These are phyloP conservation scores for Epithele typhae DNA, from an alignment of 768 basidiomycete genomes.

Conservation along the genomic window DNA sequence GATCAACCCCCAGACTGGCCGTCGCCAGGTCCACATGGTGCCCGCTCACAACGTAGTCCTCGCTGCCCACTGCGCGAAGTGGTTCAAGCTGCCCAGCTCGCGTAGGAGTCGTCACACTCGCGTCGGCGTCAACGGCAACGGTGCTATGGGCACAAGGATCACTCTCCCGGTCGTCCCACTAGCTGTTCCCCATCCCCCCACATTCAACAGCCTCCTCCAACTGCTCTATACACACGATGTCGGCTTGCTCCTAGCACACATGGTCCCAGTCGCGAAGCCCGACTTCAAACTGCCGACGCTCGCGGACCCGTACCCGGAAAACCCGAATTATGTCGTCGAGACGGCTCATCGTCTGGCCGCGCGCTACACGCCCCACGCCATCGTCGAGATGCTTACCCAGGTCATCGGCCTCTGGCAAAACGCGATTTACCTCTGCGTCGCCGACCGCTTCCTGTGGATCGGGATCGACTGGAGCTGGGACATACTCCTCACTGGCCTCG, in stretches of 20 bases:
- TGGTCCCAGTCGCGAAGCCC: slow-evolving; percentile 50
- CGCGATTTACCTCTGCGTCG: slow-evolving; percentile 62
- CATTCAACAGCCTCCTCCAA: slow-evolving; percentile 59
- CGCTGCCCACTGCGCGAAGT: slow-evolving; percentile 54
- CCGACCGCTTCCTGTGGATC: slow-evolving; percentile 62
- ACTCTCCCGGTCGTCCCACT: slow-evolving; percentile 64
- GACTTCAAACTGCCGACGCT: slow-evolving; percentile 12
- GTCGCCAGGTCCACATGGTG: slow-evolving; percentile 42
- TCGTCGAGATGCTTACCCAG: slow-evolving; percentile 43
- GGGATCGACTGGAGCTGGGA: slow-evolving; percentile 67
- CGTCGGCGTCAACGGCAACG: slow-evolving; percentile 4
- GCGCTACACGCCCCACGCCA: slow-evolving; percentile 31
- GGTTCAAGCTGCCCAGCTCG: slow-evolving; percentile 46
- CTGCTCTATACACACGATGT: slow-evolving; percentile 70
- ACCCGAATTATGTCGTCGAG: slow-evolving; percentile 20
- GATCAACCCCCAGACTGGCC: slow-evolving; percentile 9
- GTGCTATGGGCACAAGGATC: slow-evolving; percentile 17
- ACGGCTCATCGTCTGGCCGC: slow-evolving; percentile 20
- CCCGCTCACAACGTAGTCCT: slow-evolving; percentile 62
- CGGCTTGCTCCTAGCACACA: slow-evolving; percentile 49
- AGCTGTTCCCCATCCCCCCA: slow-evolving; percentile 63
- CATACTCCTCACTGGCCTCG: slow-evolving; percentile 54
- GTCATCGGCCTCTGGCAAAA: slow-evolving; percentile 74
- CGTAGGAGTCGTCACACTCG: slow-evolving; percentile 8
- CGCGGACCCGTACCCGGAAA: slow-evolving; percentile 17